Conservation (phyloP, 1,284 basidiomycete species). For the Ceratobasidium papillatum region DNA sequence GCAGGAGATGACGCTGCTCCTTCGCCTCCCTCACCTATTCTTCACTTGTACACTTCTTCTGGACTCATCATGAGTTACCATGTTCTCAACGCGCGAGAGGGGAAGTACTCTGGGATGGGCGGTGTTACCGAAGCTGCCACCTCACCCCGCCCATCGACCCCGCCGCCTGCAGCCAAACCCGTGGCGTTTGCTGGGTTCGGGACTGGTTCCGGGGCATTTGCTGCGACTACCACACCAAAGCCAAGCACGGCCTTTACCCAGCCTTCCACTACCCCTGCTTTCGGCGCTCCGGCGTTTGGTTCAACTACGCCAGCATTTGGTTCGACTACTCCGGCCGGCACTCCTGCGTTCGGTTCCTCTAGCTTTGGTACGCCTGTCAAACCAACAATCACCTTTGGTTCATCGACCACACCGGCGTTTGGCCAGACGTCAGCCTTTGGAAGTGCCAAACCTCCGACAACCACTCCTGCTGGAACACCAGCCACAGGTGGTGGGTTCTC, state of each 20-base stretch:
- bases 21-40: constrained; percentile 69
- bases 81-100: constrained; percentile 65
- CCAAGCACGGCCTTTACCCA: not conserved
- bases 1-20: constrained; percentile 59
- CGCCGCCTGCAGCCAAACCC: constrained; percentile 18
- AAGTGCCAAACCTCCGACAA: constrained; percentile 1
- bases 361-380: constrained; percentile 33
- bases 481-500: constrained; percentile 14
- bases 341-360: constrained; percentile 15
- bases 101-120: constrained; percentile 65
- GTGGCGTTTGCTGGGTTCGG: constrained; percentile 27
- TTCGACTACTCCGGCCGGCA: constrained; percentile 11
- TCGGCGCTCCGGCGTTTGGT: constrained; percentile 35
- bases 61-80: constrained; percentile 82
- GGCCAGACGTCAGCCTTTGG: constrained; percentile 44
- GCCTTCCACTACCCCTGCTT: constrained; percentile 34
- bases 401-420: constrained; percentile 44
- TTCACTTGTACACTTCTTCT: constrained; percentile 82
- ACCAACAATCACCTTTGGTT: constrained; percentile 43
- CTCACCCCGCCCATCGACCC: not conserved
- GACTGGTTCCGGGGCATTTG: constrained; percentile 46
- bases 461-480: constrained; percentile 1
- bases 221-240: constrained; percentile 48
- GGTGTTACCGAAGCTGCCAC: not conserved
- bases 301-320: constrained; percentile 27